These are phyloP conservation scores for Raphanus sativus DNA, from an alignment of 345 rosid species.

Conservation along the genomic window DNA sequence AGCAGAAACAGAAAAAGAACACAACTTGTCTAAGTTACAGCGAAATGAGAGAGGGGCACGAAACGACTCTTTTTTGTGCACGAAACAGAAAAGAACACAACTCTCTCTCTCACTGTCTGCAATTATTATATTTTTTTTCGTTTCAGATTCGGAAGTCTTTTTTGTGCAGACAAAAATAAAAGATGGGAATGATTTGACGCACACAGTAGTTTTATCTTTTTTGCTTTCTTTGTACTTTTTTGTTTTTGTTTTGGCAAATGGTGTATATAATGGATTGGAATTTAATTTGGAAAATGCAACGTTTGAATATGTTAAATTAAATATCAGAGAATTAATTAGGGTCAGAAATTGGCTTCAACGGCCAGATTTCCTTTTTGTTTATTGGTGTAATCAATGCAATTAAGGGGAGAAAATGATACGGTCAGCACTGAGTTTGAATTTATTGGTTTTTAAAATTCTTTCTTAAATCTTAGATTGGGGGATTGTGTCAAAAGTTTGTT, in stretches of 20 bases:
- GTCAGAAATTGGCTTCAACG: conserved; percentile 6
- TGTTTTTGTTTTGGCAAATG: background rate
- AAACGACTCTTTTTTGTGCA: too few species aligned
- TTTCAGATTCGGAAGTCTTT: conserved; percentile 33
- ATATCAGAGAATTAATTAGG: background rate
- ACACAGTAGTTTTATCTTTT: conserved; percentile 9
- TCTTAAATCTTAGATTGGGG: background rate
- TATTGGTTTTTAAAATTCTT: background rate
- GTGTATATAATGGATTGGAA: background rate
- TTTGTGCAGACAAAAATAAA: conserved; percentile 23
- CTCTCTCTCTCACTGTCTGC: background rate
- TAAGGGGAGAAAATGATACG: conserved; percentile 23
- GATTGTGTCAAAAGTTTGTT: background rate
- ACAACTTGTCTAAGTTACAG: background rate
- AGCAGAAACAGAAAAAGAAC: background rate
- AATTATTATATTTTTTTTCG: conserved; percentile 20
- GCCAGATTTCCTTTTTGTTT: background rate
- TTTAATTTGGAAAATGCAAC: conserved; percentile 27
- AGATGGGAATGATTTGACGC: conserved; percentile 36
- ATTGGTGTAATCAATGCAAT: conserved; percentile 31
- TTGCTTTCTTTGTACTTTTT: background rate
- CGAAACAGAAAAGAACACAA: too few species aligned
- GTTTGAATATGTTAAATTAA: conserved; percentile 3
- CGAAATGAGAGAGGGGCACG: background rate
- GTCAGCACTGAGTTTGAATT: conserved; percentile 12